These are phyloP conservation scores for Pleodorina starrii DNA, from an alignment of 139 green algal genomes.

Conservation along the genomic window DNA sequence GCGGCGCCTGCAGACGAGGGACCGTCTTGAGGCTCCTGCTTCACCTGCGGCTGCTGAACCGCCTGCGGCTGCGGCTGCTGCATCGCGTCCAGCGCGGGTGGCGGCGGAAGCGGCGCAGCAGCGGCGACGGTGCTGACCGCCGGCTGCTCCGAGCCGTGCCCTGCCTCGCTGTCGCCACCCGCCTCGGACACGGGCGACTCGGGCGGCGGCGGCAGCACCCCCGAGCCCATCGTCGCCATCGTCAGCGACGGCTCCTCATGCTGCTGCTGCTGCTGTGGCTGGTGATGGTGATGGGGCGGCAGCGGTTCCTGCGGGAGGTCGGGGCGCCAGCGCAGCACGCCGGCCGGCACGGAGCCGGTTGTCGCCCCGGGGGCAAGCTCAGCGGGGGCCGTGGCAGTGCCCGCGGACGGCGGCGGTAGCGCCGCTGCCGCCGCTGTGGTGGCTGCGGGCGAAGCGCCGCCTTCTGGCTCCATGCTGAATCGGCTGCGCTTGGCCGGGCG, in stretches of 20 bases:
- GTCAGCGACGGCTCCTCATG: background rate
- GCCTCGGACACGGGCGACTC: constrained; percentile 43
- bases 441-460: background rate
- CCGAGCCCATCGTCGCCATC: background rate
- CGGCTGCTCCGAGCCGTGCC: background rate
- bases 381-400: no score
- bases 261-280: background rate
- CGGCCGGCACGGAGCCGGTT: background rate
- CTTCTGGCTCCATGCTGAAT: background rate
- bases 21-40: background rate
- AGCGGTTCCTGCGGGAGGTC: background rate
- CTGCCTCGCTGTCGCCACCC: background rate
- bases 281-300: background rate
- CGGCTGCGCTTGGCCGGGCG: background rate
- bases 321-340: background rate
- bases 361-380: no score
- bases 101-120: no score
- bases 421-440: background rate
- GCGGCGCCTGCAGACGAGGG: background rate
- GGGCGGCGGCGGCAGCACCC: constrained; percentile 2
- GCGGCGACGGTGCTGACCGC: background rate
- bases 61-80: background rate
- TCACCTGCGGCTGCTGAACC: background rate
- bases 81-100: no score
- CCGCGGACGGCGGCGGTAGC: no score